Evolutionary conservation across 2,329 filamentous ascomycete genomes (phyloP).

Genomic region (Aureobasidium melanogenum): DNA sequence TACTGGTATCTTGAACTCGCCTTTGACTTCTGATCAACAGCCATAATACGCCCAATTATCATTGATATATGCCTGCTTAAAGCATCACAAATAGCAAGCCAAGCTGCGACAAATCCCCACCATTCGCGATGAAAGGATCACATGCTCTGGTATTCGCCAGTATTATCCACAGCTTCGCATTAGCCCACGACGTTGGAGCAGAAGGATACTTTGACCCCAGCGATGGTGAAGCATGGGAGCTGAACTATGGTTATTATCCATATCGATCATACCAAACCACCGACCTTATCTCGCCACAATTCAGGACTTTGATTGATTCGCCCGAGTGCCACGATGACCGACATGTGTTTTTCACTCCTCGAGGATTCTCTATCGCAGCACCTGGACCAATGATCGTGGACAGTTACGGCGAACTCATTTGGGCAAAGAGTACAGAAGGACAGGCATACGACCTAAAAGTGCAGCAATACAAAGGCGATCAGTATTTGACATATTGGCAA

Average conservation of each 20-base stretch:
- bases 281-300: slow-evolving; percentile 10
- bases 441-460: slow-evolving; percentile 29
- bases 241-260: slow-evolving; percentile 13
- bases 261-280: slow-evolving; percentile 13
- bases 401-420: slow-evolving; percentile 22
- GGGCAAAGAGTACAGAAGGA: slow-evolving; percentile 24
- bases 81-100: not conserved
- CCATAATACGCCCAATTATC: not conserved
- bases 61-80: slow-evolving; percentile 5
- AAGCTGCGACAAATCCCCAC: not conserved
- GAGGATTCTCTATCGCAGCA: slow-evolving; percentile 22
- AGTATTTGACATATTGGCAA: slow-evolving; percentile 32
- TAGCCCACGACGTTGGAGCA: slow-evolving; percentile 4
- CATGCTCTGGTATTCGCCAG: not conserved
- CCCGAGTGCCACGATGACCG: slow-evolving; percentile 10
- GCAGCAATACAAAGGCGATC: slow-evolving; percentile 26
- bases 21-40: not conserved
- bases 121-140: not conserved
- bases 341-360: slow-evolving; percentile 23
- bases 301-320: slow-evolving; percentile 2
- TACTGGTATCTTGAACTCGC: not conserved
- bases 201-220: slow-evolving; percentile 5
- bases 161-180: not conserved
- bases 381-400: slow-evolving; percentile 28
- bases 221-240: slow-evolving; percentile 12